Evolutionary conservation across 1,284 basidiomycete species (phyloP).

Genomic region (Xerocomus minutiporus): DNA sequence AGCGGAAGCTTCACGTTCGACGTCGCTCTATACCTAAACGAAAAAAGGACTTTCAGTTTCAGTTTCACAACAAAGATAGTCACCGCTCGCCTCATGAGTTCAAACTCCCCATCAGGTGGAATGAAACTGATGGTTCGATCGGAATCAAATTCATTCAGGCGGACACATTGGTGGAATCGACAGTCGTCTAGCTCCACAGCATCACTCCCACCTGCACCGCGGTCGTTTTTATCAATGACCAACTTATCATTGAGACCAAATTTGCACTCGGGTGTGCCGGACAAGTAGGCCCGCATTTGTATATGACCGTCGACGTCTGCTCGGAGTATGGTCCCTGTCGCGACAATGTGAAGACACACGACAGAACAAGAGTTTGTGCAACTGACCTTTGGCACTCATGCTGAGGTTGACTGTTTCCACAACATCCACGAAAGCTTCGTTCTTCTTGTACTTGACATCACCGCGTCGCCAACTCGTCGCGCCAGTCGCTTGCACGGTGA

Average conservation of each 20-base stretch:
- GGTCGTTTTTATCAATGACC: slow-evolving; percentile 86
- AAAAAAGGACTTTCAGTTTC: slow-evolving; percentile 3
- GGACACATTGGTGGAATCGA: slow-evolving; percentile 98
- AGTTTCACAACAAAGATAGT: slow-evolving; percentile 3
- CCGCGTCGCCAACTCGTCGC: slow-evolving; percentile 90
- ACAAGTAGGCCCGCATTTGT: slow-evolving; percentile 95
- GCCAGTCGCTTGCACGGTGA: slow-evolving; percentile 93
- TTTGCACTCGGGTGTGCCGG: slow-evolving; percentile 95
- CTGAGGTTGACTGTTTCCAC: slow-evolving; percentile 95
- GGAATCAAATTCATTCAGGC: slow-evolving; percentile 90
- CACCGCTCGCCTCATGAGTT: slow-evolving; percentile 79
- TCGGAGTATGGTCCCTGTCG: slow-evolving; percentile 79
- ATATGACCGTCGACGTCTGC: slow-evolving; percentile 98
- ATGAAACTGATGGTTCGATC: slow-evolving; percentile 94
- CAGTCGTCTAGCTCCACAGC: slow-evolving; percentile 97
- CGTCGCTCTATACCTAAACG: slow-evolving; percentile 84
- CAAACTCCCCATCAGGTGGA: slow-evolving; percentile 98
- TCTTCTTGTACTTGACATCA: slow-evolving; percentile 97
- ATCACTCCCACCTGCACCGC: slow-evolving; percentile 53
- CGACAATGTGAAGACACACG: slow-evolving; percentile 1
- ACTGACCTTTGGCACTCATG: slow-evolving; percentile 90
- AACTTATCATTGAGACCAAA: slow-evolving; percentile 98
- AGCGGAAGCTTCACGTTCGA: slow-evolving; percentile 94
- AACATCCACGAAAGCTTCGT: slow-evolving; percentile 97
- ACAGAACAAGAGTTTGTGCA: not conserved